Evolutionary conservation across 2,329 filamentous ascomycete species (phyloP), one percentile per base, ranked within the genome.

Genomic region (Periglandula ipomoeae): DNA sequence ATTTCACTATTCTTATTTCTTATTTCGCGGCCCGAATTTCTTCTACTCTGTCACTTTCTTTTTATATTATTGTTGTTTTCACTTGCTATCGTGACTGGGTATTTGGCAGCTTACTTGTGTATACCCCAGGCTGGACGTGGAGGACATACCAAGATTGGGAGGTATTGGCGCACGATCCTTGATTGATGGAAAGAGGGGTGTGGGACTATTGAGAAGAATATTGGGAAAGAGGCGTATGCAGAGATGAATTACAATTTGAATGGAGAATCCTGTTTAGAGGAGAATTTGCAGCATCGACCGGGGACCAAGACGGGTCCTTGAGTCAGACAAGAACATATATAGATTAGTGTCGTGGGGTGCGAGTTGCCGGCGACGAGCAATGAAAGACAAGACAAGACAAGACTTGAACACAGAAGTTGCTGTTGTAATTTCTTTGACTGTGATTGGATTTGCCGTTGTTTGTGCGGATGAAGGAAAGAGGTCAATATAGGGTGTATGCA

Each of bases 71-170:
- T n/a, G n/a, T n/a, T 20, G 10, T 39, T 22, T 40, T 44, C 44
- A 15, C 23, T 49, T 10, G 20, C 32, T 47, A 13, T 44, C 19
- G 37, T 22, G 10, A 6, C 11, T 39, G 3, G 4, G 37, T 23
- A 9, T 46, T 39, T 40, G 23, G 35, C 34, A 46, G 35, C 22
- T 20, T 30, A 39, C 46, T 55, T 49, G 51, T 48, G 43, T 51
- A 40, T 51, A 45, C 32, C 48, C 40, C 47, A 47, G 48, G 51
- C 34, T 46, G 52, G 52, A 50, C 53, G 52, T 48, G 55, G 52
- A 56, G 55, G 55, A 57, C 48, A 57, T 57, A 56, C 54, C 55
- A 56, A 26, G 38, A 30, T 34, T 13, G n/a, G 17, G 37, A 13
- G 17, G n/a, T n/a, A 23, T 32, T 41, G 38, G 6, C 15, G 35